Evolutionary conservation across 345 rosid genomes (phyloP).

Genomic region (Linum lewisii): DNA sequence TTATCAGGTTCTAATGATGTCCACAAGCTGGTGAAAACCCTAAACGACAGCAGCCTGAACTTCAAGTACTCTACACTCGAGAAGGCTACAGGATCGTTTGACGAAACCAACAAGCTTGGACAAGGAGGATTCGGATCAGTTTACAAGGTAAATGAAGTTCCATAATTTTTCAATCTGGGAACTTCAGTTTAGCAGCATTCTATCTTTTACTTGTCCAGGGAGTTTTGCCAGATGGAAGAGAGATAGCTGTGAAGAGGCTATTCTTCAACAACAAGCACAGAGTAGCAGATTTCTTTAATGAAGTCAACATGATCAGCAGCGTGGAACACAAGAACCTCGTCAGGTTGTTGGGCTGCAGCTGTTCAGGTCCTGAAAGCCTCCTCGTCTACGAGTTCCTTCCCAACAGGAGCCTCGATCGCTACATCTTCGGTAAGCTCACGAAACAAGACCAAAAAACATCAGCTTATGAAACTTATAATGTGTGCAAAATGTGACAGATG

Average conservation of each 20-base stretch:
- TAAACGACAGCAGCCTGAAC: slow-evolving; percentile 54
- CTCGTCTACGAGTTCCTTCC: slow-evolving; percentile 72
- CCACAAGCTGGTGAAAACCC: slow-evolving; percentile 47
- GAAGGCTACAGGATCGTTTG: slow-evolving; percentile 54
- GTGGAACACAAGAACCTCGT: slow-evolving; percentile 63
- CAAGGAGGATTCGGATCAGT: slow-evolving; percentile 82
- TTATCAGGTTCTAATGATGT: slow-evolving; percentile 60
- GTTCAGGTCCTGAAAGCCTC: slow-evolving; percentile 83
- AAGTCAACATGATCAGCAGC: slow-evolving; percentile 59
- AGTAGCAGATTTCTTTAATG: slow-evolving; percentile 80
- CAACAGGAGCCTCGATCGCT: slow-evolving; percentile 64
- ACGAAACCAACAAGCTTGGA: slow-evolving; percentile 54
- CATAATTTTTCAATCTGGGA: too few species aligned
- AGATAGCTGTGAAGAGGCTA: slow-evolving; percentile 59
- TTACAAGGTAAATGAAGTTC: slow-evolving; percentile 65
- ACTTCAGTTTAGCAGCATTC: too few species aligned
- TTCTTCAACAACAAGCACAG: slow-evolving; percentile 54
- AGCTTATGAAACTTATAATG: too few species aligned
- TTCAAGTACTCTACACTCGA: slow-evolving; percentile 65
- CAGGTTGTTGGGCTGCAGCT: slow-evolving; percentile 68
- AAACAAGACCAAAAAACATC: neutral
- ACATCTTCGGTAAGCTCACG: slow-evolving; percentile 45
- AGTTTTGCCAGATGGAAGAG: slow-evolving; percentile 56
- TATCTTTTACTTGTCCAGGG: too few species aligned
- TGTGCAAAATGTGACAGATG: slow-evolving; percentile 33